These are phyloP conservation scores for Ophiostoma pallidulum DNA, from an alignment of 2,329 filamentous ascomycete genomes.

Conservation along the genomic window DNA sequence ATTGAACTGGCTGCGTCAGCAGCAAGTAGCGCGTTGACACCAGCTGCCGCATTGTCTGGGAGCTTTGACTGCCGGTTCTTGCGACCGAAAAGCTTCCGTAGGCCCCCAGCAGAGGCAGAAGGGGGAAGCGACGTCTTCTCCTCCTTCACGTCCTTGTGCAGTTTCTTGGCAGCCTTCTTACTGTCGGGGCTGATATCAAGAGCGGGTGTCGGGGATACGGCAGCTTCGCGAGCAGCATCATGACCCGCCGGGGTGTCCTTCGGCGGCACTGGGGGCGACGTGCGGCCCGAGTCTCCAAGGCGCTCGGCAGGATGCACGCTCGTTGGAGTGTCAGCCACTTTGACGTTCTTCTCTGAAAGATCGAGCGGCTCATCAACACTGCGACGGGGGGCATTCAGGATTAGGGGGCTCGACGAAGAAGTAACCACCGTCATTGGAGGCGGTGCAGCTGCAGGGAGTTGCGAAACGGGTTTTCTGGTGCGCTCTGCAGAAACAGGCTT, in stretches of 20 bases:
- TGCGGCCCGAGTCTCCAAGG: background rate
- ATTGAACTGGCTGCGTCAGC: conserved; percentile 20
- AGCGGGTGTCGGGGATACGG: conserved; percentile 30
- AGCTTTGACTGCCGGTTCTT: conserved; percentile 52
- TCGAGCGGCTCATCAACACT: conserved; percentile 4
- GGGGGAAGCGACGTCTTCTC: conserved; percentile 18
- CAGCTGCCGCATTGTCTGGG: conserved; percentile 42
- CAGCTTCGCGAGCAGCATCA: conserved; percentile 28
- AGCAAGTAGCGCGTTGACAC: conserved; percentile 42
- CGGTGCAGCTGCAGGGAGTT: background rate
- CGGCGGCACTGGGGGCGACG: conserved; percentile 28
- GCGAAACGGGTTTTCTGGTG: conserved; percentile 7
- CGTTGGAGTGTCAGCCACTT: conserved; percentile 22
- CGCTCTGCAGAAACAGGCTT: background rate
- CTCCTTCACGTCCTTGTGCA: conserved; percentile 41
- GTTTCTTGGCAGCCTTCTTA: conserved; percentile 42
- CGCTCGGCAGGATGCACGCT: conserved; percentile 27
- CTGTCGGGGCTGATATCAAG: conserved; percentile 32
- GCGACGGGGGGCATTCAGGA: conserved; percentile 1
- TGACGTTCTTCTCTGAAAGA: conserved; percentile 27
- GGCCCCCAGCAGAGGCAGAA: conserved; percentile 30
- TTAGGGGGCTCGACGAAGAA: background rate
- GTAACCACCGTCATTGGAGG: background rate
- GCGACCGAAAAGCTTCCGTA: conserved; percentile 57
- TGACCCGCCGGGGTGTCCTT: conserved; percentile 27